Percentiles rank a stretch among this genome's conserved stretches.
Evolutionary conservation across 495 filamentous ascomycete species (phyloP).

Genomic region (Bacidia rubella): DNA sequence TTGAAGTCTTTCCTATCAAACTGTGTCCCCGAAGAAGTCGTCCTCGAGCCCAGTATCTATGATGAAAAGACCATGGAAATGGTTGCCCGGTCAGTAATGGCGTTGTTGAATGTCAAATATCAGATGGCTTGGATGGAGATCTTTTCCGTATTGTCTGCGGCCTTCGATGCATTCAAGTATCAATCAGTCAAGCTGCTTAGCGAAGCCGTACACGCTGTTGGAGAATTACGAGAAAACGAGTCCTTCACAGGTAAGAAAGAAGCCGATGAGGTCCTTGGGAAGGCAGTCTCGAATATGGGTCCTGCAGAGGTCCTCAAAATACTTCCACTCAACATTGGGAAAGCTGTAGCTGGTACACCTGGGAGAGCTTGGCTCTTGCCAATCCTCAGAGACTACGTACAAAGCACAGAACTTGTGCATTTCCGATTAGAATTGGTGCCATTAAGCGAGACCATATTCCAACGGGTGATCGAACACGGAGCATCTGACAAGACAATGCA

Average conservation of each 20-base stretch:
- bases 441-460: conserved; percentile 78
- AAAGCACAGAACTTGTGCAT: conserved; percentile 71
- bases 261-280: conserved; percentile 75
- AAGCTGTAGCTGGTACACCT: conserved; percentile 58
- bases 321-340: conserved; percentile 70
- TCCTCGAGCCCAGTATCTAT: conserved; percentile 74
- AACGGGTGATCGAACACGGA: conserved; percentile 69
- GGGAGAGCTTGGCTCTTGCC: conserved; percentile 93
- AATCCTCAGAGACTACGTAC: conserved; percentile 68
- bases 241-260: conserved; percentile 91
- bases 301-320: conserved; percentile 66
- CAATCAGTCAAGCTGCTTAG: conserved; percentile 61
- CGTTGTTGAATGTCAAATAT: conserved; percentile 75
- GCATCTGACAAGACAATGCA: conserved; percentile 77
- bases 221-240: conserved; percentile 77
- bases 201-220: conserved; percentile 60
- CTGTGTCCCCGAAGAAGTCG: conserved; percentile 64
- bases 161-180: conserved; percentile 81
- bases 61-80: conserved; percentile 76
- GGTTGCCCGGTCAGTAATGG: conserved; percentile 49
- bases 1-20: conserved; percentile 82
- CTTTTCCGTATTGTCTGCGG: conserved; percentile 75
- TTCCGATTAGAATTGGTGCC: conserved; percentile 79
- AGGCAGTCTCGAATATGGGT: conserved; percentile 78
- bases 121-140: conserved; percentile 92